phyloP scores from a whole-genome alignment of 2,329 filamentous ascomycete species.

The Colletotrichum endophyticum region DNA sequence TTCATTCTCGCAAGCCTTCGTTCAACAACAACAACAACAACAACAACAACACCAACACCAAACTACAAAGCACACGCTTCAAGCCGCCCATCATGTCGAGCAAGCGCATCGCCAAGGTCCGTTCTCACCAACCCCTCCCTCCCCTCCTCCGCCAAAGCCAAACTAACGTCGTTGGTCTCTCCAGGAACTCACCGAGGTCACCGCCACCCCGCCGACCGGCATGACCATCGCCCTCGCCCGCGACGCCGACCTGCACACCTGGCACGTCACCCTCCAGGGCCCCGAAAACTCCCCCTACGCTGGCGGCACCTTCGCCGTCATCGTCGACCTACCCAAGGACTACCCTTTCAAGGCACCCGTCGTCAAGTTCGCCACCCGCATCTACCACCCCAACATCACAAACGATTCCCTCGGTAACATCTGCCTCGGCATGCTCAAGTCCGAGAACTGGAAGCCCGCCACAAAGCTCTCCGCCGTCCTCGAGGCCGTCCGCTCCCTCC shows the following conservation, averaged over 20 bases:
- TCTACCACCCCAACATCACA: constrained; percentile 95
- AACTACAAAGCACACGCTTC: neutral
- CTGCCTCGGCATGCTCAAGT: constrained; percentile 83
- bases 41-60: neutral
- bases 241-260: constrained; percentile 55
- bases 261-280: constrained; percentile 54
- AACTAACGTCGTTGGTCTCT: constrained; percentile 23
- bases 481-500: constrained; percentile 74
- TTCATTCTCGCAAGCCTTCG: neutral
- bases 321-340: constrained; percentile 74
- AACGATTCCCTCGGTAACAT: constrained; percentile 86
- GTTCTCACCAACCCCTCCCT: neutral
- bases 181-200: constrained; percentile 61
- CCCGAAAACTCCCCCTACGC: constrained; percentile 52
- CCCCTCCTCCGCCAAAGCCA: neutral
- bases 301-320: constrained; percentile 76
- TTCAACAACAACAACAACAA: neutral
- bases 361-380: constrained; percentile 83
- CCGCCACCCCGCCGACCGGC: constrained; percentile 48
- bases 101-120: constrained; percentile 51
- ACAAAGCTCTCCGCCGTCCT: constrained; percentile 79
- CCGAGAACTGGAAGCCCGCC: constrained; percentile 91
- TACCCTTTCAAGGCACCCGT: constrained; percentile 91
- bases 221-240: constrained; percentile 51
- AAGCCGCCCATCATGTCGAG: constrained; percentile 38